Evolutionary conservation across 2,329 filamentous ascomycete species (phyloP), one percentile per base, ranked within the genome.

Genomic region (Sporothrix schenckii): DNA sequence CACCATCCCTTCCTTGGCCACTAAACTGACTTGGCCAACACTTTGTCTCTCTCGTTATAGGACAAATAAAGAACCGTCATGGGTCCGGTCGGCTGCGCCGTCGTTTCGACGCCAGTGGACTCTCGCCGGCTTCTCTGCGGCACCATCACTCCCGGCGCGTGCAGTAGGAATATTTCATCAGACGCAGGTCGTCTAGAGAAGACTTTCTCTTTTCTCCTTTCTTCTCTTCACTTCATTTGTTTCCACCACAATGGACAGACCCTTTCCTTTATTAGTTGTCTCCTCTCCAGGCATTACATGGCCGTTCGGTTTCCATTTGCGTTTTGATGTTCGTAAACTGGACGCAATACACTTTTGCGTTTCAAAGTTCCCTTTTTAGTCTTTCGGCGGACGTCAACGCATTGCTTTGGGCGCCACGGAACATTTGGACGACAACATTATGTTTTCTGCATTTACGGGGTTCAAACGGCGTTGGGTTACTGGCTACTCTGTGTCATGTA

Each of bases 41-140:
- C n/a, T 60, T 63, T 24, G n/a, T 49, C 19, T 39, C 47, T 66
- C 52, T 47, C n/a, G 4, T 24, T 61, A 34, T 52, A 73, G 72
- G 72, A 16, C 72, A 73, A 71, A 70, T 72, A n/a, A 72, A 69
- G 65, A 52, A 60, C 30, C 72, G 69, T 4, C 71, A 71, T 21
- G 41, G 65, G 11, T 60, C 65, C 5, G 63, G 67, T 13, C 39
- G 65, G 44, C 54, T 73, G 27, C 72, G 71, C 30, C 71, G 72
- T 9, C 71, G 66, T 27, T 58, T 72, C 27, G 71, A 73, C 30
- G 30, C 60, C 39, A 60, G n/a, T n/a, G 41, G 60, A 16, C 53
- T 65, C 14, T 44, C 70, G 11, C 49, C 70, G 10, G 44, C 69
- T 11, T 68, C 67, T 13, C 41, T 70, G 24, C 71, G 71, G 9